Base-by-base conservation (phyloP, 306 rosid species). In the Echinosophora koreensis region DNA sequence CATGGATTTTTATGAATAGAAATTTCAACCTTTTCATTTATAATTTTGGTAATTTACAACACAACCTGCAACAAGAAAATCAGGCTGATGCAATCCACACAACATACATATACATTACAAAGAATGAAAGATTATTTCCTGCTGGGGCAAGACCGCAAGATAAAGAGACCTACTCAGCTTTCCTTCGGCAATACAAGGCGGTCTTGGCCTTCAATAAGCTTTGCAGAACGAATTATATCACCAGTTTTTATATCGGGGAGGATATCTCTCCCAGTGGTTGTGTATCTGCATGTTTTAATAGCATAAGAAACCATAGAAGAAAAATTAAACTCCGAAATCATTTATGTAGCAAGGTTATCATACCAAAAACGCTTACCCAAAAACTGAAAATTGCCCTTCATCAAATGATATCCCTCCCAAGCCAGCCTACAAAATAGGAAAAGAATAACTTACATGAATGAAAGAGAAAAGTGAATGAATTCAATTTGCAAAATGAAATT, bases 391-490 rank as follows among this genome's bases (percentile, higher is more conserved):
- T 69, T 94, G 97, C 13, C 98, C 98, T 86, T 94, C 98, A 55
- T 92, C 98, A 71, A 94, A 94, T n/a, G 97, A 94, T 77, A 94
- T 82, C 65, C 98, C 98, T 83, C 98, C 98, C 89, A 94, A 87
- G 82, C 98, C 98, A 62, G 98, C 88, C 97, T 94, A 82, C 34
- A 80, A 61, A 14, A 70, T 34, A 71, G 70, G 37, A 57, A 47
- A 61, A 66, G 37, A 52, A 14, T 8, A 68, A 55, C 50, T 52
- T 5, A 17, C 60, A 34, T 30, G 17, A 61, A 61, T 13, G 28
- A 72, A 30, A 76, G 30, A 76, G 7, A 54, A 59, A 46, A 70
- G 4, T 17, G 12, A 70, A 32, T 18, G 14, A 51, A 34, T 46
- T 65, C 74, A 79, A 14, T 30, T 55, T 10, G 69, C 22, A 44